Percentiles rank a stretch among this genome's conserved stretches.
phyloP scores from a whole-genome alignment of 495 filamentous ascomycete species.

The Neurospora intermedia region DNA sequence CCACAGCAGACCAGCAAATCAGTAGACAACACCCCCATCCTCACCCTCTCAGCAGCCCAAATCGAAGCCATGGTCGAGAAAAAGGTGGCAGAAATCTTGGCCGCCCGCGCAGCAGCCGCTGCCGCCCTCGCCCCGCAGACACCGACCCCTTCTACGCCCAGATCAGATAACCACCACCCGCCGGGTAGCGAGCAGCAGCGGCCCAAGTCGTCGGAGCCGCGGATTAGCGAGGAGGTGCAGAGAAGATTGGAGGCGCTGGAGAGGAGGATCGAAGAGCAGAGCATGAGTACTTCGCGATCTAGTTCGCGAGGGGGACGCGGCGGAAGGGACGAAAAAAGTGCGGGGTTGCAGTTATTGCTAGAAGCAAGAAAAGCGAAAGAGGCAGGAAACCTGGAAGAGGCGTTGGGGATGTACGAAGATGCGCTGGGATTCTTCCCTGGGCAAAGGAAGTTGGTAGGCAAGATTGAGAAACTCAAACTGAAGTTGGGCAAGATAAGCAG shows the following conservation, averaged over 20 bases:
- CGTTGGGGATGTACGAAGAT: slow-evolving; percentile 76
- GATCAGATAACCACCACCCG: slow-evolving; percentile 21
- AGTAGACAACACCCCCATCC: slow-evolving; percentile 22
- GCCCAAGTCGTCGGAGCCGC: slow-evolving; percentile 20
- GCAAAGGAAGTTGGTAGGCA: slow-evolving; percentile 67
- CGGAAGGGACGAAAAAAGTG: slow-evolving; percentile 46
- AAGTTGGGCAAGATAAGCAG: slow-evolving; percentile 36
- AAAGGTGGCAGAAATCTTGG: slow-evolving; percentile 82
- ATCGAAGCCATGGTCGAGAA: slow-evolving; percentile 87
- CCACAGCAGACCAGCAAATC: neutral
- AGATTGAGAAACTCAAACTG: slow-evolving; percentile 61
- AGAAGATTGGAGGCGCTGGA: slow-evolving; percentile 75
- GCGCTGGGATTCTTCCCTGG: slow-evolving; percentile 79
- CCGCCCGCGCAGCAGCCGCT: slow-evolving; percentile 47
- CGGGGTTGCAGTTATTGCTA: slow-evolving; percentile 67
- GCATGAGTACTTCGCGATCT: neutral
- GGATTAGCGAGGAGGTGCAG: slow-evolving; percentile 66
- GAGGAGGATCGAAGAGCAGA: slow-evolving; percentile 54
- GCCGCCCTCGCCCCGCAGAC: slow-evolving; percentile 4
- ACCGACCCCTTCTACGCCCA: neutral
- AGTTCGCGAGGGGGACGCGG: slow-evolving; percentile 23
- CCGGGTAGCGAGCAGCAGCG: slow-evolving; percentile 10
- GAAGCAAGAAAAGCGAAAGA: slow-evolving; percentile 89
- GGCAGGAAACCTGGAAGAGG: slow-evolving; percentile 64
- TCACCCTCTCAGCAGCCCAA: slow-evolving; percentile 54